Evolutionary conservation across 331 rosid species (phyloP).

Genomic region (Malus hybrid): DNA sequence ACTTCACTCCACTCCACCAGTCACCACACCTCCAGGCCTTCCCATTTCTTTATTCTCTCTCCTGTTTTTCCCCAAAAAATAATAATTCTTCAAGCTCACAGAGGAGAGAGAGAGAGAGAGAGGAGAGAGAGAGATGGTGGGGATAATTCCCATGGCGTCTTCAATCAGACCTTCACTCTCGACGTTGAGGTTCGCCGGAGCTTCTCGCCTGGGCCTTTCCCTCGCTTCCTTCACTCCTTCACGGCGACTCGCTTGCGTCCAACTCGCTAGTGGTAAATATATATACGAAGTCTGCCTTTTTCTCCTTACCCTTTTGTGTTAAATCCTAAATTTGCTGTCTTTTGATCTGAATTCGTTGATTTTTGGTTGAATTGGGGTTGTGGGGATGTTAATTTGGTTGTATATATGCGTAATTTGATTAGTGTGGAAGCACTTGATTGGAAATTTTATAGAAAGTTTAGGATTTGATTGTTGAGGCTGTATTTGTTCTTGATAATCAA

Average conservation of each 20-base stretch:
- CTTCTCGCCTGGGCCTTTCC: conserved; percentile 32
- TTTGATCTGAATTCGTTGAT: neutral
- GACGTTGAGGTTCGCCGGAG: conserved; percentile 33
- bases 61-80: neutral
- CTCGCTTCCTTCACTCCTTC: conserved; percentile 35
- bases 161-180: conserved; percentile 64
- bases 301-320: neutral
- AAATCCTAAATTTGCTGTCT: neutral
- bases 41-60: neutral
- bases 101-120: conserved; percentile 1
- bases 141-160: conserved; percentile 67
- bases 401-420: neutral
- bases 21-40: neutral
- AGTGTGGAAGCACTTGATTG: neutral
- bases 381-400: neutral
- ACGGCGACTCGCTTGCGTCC: conserved; percentile 31
- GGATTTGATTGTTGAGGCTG: neutral
- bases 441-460: neutral
- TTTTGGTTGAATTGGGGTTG: neutral
- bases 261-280: conserved; percentile 34
- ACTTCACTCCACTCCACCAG: neutral
- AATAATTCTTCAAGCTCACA: neutral
- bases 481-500: neutral
- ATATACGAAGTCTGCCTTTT: neutral
- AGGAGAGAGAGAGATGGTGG: conserved; percentile 29